phyloP scores from a whole-genome alignment of 306 rosid species.

The Lupinus albus region DNA sequence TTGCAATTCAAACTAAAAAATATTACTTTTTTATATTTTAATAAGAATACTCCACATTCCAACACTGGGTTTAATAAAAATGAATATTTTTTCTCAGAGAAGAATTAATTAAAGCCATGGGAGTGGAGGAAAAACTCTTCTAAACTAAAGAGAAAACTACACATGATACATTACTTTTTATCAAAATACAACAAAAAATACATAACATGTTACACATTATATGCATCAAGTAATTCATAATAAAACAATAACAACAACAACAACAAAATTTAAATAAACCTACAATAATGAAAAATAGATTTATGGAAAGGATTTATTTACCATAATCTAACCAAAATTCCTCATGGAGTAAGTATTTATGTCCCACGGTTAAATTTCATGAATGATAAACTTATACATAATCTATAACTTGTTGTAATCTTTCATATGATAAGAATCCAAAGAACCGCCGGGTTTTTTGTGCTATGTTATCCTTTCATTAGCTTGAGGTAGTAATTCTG shows the following conservation, averaged over 20 bases:
- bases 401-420: neutral
- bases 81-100: neutral
- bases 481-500: neutral
- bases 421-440: neutral
- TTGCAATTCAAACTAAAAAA: constrained; percentile 2
- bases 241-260: neutral
- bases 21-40: neutral
- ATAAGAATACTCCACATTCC: constrained; percentile 8
- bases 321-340: neutral
- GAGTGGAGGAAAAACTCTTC: neutral
- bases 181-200: too few relatives aligned
- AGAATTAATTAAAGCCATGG: constrained; percentile 6
- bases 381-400: neutral
- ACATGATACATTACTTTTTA: neutral
- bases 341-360: neutral
- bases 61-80: neutral
- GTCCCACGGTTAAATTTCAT: neutral
- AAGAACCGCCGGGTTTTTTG: neutral
- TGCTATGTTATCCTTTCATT: neutral
- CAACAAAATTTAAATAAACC: neutral
- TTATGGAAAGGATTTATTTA: neutral
- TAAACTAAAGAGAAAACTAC: neutral
- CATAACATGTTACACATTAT: neutral
- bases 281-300: neutral
- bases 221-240: neutral